These are phyloP conservation scores for Populus deltoides DNA, from an alignment of 345 rosid species.

Conservation along the genomic window DNA sequence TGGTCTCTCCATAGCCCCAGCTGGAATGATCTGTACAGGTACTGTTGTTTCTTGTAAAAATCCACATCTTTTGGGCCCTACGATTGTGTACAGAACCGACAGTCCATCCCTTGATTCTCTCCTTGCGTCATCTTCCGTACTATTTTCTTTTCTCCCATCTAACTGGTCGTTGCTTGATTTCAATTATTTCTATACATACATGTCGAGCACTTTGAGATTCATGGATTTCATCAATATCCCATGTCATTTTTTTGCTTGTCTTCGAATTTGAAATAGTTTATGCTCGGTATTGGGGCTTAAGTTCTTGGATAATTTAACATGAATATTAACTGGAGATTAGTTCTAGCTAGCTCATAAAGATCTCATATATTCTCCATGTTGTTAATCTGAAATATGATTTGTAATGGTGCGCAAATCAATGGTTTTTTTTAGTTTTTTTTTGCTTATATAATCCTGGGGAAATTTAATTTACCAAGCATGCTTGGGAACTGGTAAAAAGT, in stretches of 20 bases:
- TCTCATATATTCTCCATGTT: no score
- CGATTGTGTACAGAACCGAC: neutral
- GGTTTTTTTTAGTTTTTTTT: no score
- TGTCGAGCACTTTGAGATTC: no score
- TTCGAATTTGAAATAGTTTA: neutral
- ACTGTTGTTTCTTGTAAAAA: neutral
- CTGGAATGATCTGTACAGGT: neutral
- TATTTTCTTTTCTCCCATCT: neutral
- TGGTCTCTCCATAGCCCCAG: neutral
- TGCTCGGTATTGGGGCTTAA: neutral
- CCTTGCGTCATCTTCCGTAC: neutral
- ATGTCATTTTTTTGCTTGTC: neutral
- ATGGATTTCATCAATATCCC: neutral
- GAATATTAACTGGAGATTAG: neutral
- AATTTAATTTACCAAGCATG: no score
- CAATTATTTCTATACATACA: no score
- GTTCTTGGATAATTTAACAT: neutral
- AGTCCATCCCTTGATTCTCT: neutral
- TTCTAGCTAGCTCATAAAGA: neutral
- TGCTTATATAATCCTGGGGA: no score
- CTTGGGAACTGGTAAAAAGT: no score
- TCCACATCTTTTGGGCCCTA: slow-evolving; percentile 15
- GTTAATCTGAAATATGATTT: no score
- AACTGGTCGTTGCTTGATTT: neutral
- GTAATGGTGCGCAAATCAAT: no score